Conservation (phyloP, 176 grass and related monocot genomes). For the Guadua angustifolia region DNA sequence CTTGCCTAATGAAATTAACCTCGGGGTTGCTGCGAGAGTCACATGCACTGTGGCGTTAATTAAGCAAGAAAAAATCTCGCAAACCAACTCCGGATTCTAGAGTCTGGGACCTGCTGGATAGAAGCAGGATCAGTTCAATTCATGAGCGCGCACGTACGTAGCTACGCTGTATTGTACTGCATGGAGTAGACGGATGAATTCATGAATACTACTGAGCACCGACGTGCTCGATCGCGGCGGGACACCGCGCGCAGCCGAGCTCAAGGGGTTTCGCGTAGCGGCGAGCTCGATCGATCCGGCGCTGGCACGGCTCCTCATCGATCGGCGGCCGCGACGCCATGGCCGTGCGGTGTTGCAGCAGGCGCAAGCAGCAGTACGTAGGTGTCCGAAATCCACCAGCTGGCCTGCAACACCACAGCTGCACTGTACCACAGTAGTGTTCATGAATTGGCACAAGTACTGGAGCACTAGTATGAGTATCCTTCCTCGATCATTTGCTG, state of each 20-base stretch:
- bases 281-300: background rate
- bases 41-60: constrained; percentile 24
- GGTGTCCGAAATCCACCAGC: background rate
- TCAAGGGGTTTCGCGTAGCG: background rate
- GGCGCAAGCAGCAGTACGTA: background rate
- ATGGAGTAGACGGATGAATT: background rate
- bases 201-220: background rate
- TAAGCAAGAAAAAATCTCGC: background rate
- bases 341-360: background rate
- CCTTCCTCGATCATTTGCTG: background rate
- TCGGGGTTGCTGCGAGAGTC: constrained; percentile 33
- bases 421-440: background rate
- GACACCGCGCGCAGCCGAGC: background rate
- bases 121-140: background rate
- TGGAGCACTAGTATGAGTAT: too few relatives aligned
- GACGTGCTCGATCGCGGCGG: background rate
- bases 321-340: background rate
- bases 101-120: background rate
- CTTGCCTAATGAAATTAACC: constrained; percentile 12
- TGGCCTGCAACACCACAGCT: background rate
- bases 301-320: background rate
- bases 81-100: background rate
- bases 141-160: background rate
- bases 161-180: background rate
- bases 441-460: background rate